A percentile compares a stretch with the other conserved stretches of the same genome.
These are phyloP conservation scores for Orobanche coerulescens DNA, from an alignment of 257 asterid genomes.

Conservation along the genomic window DNA sequence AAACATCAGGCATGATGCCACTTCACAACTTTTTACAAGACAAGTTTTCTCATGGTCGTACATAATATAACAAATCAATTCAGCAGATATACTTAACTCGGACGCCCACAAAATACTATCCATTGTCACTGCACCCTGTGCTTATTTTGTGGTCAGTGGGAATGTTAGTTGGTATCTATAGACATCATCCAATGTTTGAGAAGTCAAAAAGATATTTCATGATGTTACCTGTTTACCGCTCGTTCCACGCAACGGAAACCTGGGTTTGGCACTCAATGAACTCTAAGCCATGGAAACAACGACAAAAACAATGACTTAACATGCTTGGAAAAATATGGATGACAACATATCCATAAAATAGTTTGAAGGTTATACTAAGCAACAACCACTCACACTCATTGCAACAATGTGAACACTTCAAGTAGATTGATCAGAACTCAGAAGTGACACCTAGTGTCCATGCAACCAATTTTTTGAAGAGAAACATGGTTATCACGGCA, in stretches of 20 bases:
- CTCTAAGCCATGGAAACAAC: background rate
- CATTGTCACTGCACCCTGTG: background rate
- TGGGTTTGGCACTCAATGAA: slow-evolving; percentile 7
- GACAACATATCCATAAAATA: background rate
- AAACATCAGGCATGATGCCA: slow-evolving; percentile 14
- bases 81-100: slow-evolving; percentile 7
- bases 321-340: background rate
- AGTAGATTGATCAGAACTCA: slow-evolving; percentile 1
- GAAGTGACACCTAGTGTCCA: background rate
- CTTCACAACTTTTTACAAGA: background rate
- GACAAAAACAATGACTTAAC: slow-evolving; percentile 4
- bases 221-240: slow-evolving; percentile 1
- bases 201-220: background rate
- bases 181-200: background rate
- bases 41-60: slow-evolving; percentile 4
- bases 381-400: background rate
- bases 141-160: background rate
- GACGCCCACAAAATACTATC: background rate
- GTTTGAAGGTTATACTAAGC: background rate
- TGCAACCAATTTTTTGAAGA: background rate
- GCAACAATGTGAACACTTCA: background rate
- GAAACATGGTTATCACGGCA: too few relatives aligned
- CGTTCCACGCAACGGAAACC: background rate
- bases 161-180: background rate
- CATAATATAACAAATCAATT: background rate